Conservation (phyloP, 148 eudicot genomes). For the Rheum nobile region DNA sequence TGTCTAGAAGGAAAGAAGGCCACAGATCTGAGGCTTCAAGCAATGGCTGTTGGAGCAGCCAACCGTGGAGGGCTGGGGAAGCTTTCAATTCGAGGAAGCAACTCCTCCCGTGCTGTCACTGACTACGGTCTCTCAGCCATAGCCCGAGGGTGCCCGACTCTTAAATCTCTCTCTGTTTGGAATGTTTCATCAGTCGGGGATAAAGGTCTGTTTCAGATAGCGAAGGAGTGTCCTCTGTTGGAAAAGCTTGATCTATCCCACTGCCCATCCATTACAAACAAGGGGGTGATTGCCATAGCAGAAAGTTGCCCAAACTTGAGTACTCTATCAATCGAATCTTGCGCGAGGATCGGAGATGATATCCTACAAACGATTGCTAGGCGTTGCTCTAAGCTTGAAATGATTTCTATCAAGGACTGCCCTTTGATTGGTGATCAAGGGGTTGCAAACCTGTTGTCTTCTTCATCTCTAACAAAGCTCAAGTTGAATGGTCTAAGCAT, state of each 20-base stretch:
- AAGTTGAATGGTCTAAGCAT: slow-evolving; percentile 55
- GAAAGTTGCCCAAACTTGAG: slow-evolving; percentile 62
- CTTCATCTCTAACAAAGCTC: slow-evolving; percentile 42
- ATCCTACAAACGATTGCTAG: slow-evolving; percentile 53
- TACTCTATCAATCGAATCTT: slow-evolving; percentile 64
- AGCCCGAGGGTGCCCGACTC: slow-evolving; percentile 74
- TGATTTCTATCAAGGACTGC: slow-evolving; percentile 57
- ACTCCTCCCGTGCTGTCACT: slow-evolving; percentile 48
- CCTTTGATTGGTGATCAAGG: slow-evolving; percentile 78
- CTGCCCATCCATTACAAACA: slow-evolving; percentile 57
- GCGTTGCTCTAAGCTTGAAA: slow-evolving; percentile 53
- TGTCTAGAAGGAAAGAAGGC: slow-evolving; percentile 77
- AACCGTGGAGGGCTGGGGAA: slow-evolving; percentile 84
- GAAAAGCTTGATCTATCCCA: slow-evolving; percentile 72
- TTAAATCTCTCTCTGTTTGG: slow-evolving; percentile 62
- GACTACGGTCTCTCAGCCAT: slow-evolving; percentile 55
- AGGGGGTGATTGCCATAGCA: slow-evolving; percentile 63
- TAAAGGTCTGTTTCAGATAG: slow-evolving; percentile 60
- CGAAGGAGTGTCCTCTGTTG: slow-evolving; percentile 55
- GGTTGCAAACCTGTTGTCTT: slow-evolving; percentile 44
- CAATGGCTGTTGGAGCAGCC: slow-evolving; percentile 76
- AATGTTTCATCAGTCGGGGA: slow-evolving; percentile 52
- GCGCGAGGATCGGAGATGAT: slow-evolving; percentile 55
- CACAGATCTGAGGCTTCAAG: slow-evolving; percentile 71
- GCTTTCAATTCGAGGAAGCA: slow-evolving; percentile 66